Conservation (phyloP, 164 flowering plant genomes). For the Kalanchoe fedtschenkoi region DNA sequence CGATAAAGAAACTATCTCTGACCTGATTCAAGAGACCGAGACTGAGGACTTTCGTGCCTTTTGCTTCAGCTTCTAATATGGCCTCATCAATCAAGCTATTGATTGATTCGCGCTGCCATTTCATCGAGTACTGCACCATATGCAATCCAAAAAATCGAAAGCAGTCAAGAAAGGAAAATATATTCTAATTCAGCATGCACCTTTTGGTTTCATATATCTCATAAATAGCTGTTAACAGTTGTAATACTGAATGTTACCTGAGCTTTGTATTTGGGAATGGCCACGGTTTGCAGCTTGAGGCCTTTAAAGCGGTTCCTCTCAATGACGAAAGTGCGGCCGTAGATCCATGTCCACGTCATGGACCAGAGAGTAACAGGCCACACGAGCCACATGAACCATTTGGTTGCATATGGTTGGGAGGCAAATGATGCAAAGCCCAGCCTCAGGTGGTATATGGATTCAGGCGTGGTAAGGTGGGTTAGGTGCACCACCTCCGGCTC, state of each 20-base stretch:
- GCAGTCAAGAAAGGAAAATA: background rate
- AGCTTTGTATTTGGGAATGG: slow-evolving; percentile 41
- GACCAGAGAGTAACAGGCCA: slow-evolving; percentile 50
- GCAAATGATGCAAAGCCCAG: slow-evolving; percentile 56
- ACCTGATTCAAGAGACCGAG: slow-evolving; percentile 71
- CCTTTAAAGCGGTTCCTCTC: slow-evolving; percentile 43
- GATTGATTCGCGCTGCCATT: slow-evolving; percentile 36
- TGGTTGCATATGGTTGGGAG: slow-evolving; percentile 38
- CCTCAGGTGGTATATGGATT: slow-evolving; percentile 58
- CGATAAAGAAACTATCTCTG: background rate
- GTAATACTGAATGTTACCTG: slow-evolving; percentile 29
- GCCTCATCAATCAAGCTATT: slow-evolving; percentile 56
- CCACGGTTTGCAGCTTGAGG: slow-evolving; percentile 60
- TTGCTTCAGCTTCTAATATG: slow-evolving; percentile 47
- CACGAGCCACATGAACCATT: slow-evolving; percentile 54
- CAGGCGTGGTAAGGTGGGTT: slow-evolving; percentile 57
- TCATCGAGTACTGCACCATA: slow-evolving; percentile 28
- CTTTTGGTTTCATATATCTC: background rate
- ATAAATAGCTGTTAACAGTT: no score
- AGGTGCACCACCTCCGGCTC: slow-evolving; percentile 49
- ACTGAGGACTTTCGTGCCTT: slow-evolving; percentile 49
- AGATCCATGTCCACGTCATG: slow-evolving; percentile 34
- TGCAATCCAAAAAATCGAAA: background rate
- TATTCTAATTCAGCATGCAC: background rate
- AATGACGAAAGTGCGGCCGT: slow-evolving; percentile 33